Evolutionary conservation across 1,284 basidiomycete genomes (phyloP).

Genomic region (Ceratobasidium papillatum): DNA sequence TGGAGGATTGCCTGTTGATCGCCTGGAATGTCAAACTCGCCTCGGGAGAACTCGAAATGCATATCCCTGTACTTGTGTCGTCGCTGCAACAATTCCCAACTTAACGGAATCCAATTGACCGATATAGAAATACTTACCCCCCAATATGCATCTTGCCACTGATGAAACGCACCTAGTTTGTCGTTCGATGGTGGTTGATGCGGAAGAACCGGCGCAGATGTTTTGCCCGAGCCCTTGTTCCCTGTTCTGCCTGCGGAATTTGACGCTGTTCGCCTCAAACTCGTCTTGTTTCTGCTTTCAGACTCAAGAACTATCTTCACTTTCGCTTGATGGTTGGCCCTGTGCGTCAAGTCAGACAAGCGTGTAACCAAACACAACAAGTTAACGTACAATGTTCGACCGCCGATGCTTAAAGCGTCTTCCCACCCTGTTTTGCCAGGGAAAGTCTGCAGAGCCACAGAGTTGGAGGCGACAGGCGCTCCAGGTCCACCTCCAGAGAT

Average conservation of each 20-base stretch:
- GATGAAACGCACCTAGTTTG: constrained; percentile 11
- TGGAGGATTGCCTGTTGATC: constrained; percentile 27
- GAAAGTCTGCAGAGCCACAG: constrained; percentile 12
- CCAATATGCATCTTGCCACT: constrained; percentile 29
- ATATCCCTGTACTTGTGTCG: constrained; percentile 17
- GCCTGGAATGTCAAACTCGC: constrained; percentile 16
- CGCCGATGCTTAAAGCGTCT: neutral
- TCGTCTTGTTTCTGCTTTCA: neutral
- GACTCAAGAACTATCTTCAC: neutral
- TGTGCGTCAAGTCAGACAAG: constrained; percentile 5
- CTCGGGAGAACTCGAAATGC: constrained; percentile 14
- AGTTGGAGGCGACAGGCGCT: constrained; percentile 11
- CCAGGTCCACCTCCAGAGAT: constrained; percentile 37
- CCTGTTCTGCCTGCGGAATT: constrained; percentile 7
- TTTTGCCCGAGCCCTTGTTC: constrained; percentile 18
- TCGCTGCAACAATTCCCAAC: neutral
- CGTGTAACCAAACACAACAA: neutral
- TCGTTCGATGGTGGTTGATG: constrained; percentile 11
- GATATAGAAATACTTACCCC: constrained; percentile 24
- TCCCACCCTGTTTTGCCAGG: constrained; percentile 1
- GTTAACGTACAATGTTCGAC: constrained; percentile 29
- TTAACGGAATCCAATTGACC: neutral
- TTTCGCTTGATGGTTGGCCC: constrained; percentile 4
- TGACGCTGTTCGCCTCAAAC: constrained; percentile 23
- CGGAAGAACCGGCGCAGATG: neutral